Evolutionary conservation across 2,329 filamentous ascomycete species (phyloP).

Genomic region (Acrocalymma vagum): DNA sequence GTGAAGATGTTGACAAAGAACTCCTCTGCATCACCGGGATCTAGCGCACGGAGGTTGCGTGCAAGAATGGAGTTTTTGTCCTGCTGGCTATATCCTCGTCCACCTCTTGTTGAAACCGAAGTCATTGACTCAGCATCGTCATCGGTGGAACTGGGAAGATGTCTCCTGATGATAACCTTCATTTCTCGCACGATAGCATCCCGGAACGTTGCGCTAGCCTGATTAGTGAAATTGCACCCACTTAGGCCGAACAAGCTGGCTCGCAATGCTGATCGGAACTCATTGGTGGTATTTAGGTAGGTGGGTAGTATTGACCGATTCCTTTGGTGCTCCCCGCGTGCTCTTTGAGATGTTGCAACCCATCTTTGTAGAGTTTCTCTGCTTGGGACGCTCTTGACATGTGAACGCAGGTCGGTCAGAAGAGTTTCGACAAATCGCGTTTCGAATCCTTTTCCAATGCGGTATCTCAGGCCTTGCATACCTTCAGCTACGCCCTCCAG

Average conservation of each 20-base stretch:
- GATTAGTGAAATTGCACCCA: constrained; percentile 78
- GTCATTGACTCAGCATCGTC: constrained; percentile 92
- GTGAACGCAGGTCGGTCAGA: constrained; percentile 80
- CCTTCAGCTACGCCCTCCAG: constrained; percentile 82
- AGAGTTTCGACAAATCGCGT: constrained; percentile 79
- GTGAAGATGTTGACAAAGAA: constrained; percentile 86
- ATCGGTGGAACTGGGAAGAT: constrained; percentile 90
- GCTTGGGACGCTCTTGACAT: constrained; percentile 75
- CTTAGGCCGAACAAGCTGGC: constrained; percentile 81
- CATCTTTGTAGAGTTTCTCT: constrained; percentile 83
- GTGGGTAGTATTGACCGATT: constrained; percentile 76
- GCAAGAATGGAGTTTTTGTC: constrained; percentile 91
- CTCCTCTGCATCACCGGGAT: constrained; percentile 83
- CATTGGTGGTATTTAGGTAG: constrained; percentile 78
- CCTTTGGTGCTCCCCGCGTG: constrained; percentile 72
- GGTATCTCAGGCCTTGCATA: constrained; percentile 76
- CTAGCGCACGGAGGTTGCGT: constrained; percentile 84
- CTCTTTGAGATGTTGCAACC: constrained; percentile 78
- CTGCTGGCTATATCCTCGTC: constrained; percentile 73
- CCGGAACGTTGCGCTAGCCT: constrained; percentile 84
- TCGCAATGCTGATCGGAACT: constrained; percentile 74
- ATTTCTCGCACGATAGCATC: constrained; percentile 87
- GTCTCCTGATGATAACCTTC: constrained; percentile 81
- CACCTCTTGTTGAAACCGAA: constrained; percentile 80
- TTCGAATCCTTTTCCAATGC: constrained; percentile 89